Base-by-base conservation (phyloP, 331 rosid genomes). In the Phaseolus coccineus region DNA sequence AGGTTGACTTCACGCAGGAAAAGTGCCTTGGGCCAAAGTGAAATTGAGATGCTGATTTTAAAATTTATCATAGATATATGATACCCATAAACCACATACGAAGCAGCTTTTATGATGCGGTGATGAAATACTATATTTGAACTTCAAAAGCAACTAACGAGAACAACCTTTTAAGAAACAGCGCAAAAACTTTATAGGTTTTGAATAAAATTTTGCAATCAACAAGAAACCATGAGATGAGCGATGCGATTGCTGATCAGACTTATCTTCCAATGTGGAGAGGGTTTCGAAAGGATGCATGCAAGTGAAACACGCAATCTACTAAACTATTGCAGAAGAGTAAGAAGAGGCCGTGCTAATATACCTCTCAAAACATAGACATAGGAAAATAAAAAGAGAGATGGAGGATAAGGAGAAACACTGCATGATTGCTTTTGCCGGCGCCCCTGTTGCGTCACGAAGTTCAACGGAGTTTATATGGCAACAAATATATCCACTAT, bases 331-430 rank as follows among this genome's bases (percentile, higher is more conserved):
- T 3, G 56, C 11, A 47, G 68, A 9, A 39, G 69, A 64, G 37
- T 37, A 52, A 58, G 66, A 74, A 7, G 65, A 61, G 12, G 9
- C 9, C 6, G 25, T 4, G 22, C 6, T 14, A 63, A 73, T 51
- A 64, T 78, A 84, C 90, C 90, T 44, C 3, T 78, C 74, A 57
- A 81, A 44, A 31, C 35, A 70, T 40, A 74, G 69, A 84, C 15
- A 47, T 3, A 84, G 76, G 33, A 87, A 80, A 78, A 81, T 25
- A 46, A 46, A 81, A 76, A 61, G 35, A 63, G 81, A 61, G 66
- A 77, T 2, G 19, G 19, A 71, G 70, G 61, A 82, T 14, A 56
- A 10, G 27, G 63, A 74, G 61, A 75, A 62, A 52, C 77, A 64
- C 68, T 74, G 62, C 84, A 87, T 86, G 10, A 46, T 51, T 27